These are phyloP conservation scores for Salix dunnii DNA, from an alignment of 345 rosid genomes.

Conservation along the genomic window DNA sequence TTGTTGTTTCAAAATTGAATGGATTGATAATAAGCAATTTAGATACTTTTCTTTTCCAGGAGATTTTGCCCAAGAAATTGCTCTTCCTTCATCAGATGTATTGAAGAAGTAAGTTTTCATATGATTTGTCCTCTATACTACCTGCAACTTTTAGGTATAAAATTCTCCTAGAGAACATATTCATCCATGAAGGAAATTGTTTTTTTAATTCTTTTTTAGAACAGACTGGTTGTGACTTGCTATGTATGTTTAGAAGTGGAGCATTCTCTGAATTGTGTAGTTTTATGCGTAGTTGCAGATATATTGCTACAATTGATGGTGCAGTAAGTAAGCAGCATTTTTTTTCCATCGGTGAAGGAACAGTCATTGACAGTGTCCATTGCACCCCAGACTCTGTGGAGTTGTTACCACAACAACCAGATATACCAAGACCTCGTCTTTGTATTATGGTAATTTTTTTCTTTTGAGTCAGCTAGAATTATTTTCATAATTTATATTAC, in stretches of 20 bases:
- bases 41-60: slow-evolving; percentile 40
- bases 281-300: slow-evolving; percentile 40
- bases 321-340: slow-evolving; percentile 63
- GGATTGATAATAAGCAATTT: slow-evolving; percentile 7
- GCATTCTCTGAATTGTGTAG: neutral
- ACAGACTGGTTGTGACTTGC: neutral
- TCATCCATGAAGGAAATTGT: neutral
- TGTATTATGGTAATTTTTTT: slow-evolving; percentile 69
- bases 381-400: slow-evolving; percentile 91
- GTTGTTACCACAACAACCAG: slow-evolving; percentile 72
- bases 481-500: neutral
- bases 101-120: slow-evolving; percentile 66
- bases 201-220: neutral
- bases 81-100: slow-evolving; percentile 88
- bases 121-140: neutral
- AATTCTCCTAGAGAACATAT: neutral
- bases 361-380: slow-evolving; percentile 65
- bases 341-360: slow-evolving; percentile 65
- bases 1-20: neutral
- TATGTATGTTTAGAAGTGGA: neutral
- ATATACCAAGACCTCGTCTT: slow-evolving; percentile 60
- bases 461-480: neutral
- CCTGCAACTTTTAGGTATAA: neutral
- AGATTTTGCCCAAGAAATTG: slow-evolving; percentile 76
- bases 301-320: slow-evolving; percentile 72